Base-by-base conservation (phyloP, 2,329 filamentous ascomycete species). In the Aureobasidium melanogenum region DNA sequence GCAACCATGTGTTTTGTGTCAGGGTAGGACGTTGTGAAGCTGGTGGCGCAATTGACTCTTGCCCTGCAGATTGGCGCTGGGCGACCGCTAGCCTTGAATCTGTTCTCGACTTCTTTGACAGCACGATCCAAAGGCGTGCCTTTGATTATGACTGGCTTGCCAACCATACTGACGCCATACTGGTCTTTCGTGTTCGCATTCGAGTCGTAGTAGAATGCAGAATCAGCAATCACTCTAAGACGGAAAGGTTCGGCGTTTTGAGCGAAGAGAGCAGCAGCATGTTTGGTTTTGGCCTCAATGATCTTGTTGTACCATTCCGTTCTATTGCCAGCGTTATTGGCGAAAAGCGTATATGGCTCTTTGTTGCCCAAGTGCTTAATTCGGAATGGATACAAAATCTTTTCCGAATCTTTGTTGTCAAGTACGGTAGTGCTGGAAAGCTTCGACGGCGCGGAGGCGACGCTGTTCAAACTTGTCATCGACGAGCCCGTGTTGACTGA, bases 241-340 rank as follows among this genome's bases (percentile, higher is more conserved):
- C 90, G 84, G 82, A 99, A 99, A 0, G 94, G 94, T 73, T 99
- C 94, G 0, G 94, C 93, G 70, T 97, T 96, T 70, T 99, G 94
- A 4, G 89, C 86, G 73, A 89, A 89, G 5, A 97, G 79, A 3
- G 92, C 89, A 56, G 91, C 88, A 24, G 94, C 94, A 72, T 99
- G 92, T 63, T 88, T 86, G 7, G 91, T 96, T 79, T 99, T 99
- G 34, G 94, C 94, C 73, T 96, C 88, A 48, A 95, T 87, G 67
- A 99, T 96, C 75, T 91, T 96, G 65, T 86, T 85, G 69, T 91
- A 96, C 95, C 95, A 99, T 52, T 96, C 90, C 64, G 85, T 81
- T 62, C 94, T 84, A 67, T 86, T 88, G 64, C 87, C 82, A 2
- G 87, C 83, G 1, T 85, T 88, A 6, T 87, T 84, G 0, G 93